These are phyloP conservation scores for Taiozyma sp. DNA, from an alignment of 1,139 yeast species.

Conservation along the genomic window DNA sequence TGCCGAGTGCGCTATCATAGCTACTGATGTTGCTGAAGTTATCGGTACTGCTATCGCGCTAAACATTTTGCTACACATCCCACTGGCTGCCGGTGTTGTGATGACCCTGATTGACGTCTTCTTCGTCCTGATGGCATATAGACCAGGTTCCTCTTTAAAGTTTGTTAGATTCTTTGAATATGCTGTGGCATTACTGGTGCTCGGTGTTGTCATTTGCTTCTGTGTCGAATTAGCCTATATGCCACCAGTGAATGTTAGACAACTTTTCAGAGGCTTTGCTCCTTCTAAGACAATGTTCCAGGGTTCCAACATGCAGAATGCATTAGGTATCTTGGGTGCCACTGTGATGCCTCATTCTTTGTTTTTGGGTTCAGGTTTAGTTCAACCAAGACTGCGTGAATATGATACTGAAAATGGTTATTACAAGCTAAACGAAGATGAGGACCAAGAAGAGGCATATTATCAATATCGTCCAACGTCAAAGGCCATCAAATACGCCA, in stretches of 20 bases:
- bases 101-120: conserved; percentile 71
- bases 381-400: conserved; percentile 65
- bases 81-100: conserved; percentile 75
- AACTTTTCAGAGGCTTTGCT: conserved; percentile 63
- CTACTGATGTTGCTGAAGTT: conserved; percentile 85
- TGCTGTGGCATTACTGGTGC: conserved; percentile 60
- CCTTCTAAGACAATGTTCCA: conserved; percentile 64
- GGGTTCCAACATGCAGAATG: conserved; percentile 63
- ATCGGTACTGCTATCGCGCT: conserved; percentile 86
- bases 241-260: conserved; percentile 39
- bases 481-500: conserved; percentile 59
- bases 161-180: conserved; percentile 64
- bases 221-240: conserved; percentile 61
- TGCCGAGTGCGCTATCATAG: conserved; percentile 78
- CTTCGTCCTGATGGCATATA: conserved; percentile 68
- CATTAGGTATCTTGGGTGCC: conserved; percentile 77
- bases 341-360: conserved; percentile 83
- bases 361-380: conserved; percentile 71
- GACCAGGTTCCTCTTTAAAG: conserved; percentile 62
- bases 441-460: conserved; percentile 23
- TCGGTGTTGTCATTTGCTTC: conserved; percentile 69
- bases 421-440: conserved; percentile 25
- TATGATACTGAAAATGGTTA: conserved; percentile 47
- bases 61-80: conserved; percentile 62
- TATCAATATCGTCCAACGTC: conserved; percentile 56